phyloP scores from a whole-genome alignment of 129 eudicot species.

The Chrysanthemum makinoi region DNA sequence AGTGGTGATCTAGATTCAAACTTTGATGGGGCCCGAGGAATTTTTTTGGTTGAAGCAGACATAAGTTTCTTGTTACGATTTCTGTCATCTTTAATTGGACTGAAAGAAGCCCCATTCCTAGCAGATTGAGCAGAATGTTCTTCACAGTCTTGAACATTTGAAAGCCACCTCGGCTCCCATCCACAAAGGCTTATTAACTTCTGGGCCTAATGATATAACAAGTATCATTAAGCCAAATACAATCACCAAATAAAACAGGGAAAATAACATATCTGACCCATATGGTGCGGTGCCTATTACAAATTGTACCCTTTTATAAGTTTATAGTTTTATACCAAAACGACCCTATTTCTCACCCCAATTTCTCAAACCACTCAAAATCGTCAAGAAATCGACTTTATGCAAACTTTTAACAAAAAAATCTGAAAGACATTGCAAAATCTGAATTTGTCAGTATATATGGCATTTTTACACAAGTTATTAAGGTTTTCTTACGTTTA shows the following conservation, averaged over 20 bases:
- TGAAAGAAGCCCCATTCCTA: constrained; percentile 68
- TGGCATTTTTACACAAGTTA: no score
- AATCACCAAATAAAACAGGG: not conserved
- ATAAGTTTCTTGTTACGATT: constrained; percentile 62
- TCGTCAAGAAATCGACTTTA: no score
- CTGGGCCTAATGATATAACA: constrained; percentile 54
- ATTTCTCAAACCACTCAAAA: no score
- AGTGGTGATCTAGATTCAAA: constrained; percentile 77
- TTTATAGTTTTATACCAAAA: no score
- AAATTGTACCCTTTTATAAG: no score
- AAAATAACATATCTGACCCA: no score
- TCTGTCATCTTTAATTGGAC: constrained; percentile 46
- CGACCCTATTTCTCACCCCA: no score
- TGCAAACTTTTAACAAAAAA: no score
- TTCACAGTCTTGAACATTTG: constrained; percentile 87
- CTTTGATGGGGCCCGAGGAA: constrained; percentile 47
- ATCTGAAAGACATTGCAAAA: no score
- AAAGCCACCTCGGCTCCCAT: constrained; percentile 99
- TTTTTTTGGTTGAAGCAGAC: constrained; percentile 52
- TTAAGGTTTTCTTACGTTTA: no score
- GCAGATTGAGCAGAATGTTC: constrained; percentile 98
- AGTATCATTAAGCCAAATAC: not conserved
- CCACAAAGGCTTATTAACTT: constrained; percentile 93
- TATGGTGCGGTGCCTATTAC: no score
- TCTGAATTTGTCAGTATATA: no score